A percentile compares a stretch with the other conserved stretches of the same genome.
Evolutionary conservation across 2,329 filamentous ascomycete species (phyloP).

Genomic region (Aquanectria penicillioides): DNA sequence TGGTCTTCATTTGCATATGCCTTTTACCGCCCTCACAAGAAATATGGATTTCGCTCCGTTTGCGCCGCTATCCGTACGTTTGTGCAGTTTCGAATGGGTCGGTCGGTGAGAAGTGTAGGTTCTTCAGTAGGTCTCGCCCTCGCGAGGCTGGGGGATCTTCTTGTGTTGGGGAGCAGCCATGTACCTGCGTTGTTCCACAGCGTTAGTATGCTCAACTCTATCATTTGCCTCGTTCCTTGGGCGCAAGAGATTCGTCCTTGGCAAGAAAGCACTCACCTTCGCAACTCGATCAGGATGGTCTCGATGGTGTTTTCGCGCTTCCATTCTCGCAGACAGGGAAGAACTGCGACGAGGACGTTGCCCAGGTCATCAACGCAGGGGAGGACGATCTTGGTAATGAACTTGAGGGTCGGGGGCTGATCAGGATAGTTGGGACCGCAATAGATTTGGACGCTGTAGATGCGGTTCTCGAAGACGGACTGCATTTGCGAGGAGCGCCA

Average conservation of each 20-base stretch:
- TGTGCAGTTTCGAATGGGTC: conserved; percentile 1
- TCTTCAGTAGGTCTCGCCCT: conserved; percentile 70
- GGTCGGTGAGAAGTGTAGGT: not conserved
- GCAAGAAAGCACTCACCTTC: conserved; percentile 65
- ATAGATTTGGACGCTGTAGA: conserved; percentile 97
- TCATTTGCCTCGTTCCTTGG: not conserved
- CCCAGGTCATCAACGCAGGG: conserved; percentile 91
- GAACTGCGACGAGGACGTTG: conserved; percentile 82
- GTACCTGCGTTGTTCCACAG: conserved; percentile 65
- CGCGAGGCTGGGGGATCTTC: conserved; percentile 92
- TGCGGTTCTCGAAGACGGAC: conserved; percentile 98
- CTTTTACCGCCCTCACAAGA: conserved; percentile 11
- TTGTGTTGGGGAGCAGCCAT: conserved; percentile 94
- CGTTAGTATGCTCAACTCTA: not conserved
- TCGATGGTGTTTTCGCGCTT: conserved; percentile 95
- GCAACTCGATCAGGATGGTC: conserved; percentile 86
- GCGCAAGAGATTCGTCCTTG: not conserved
- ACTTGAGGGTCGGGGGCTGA: conserved; percentile 87
- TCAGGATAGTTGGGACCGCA: conserved; percentile 93
- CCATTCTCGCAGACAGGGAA: conserved; percentile 90
- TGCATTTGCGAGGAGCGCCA: conserved; percentile 47
- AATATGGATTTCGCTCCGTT: conserved; percentile 9
- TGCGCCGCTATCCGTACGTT: conserved; percentile 1
- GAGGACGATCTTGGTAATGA: conserved; percentile 95
- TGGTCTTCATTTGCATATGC: conserved; percentile 12